Conservation (phyloP, 371 early-diverging fungal genomes). For the Cladochytrium tenue region DNA sequence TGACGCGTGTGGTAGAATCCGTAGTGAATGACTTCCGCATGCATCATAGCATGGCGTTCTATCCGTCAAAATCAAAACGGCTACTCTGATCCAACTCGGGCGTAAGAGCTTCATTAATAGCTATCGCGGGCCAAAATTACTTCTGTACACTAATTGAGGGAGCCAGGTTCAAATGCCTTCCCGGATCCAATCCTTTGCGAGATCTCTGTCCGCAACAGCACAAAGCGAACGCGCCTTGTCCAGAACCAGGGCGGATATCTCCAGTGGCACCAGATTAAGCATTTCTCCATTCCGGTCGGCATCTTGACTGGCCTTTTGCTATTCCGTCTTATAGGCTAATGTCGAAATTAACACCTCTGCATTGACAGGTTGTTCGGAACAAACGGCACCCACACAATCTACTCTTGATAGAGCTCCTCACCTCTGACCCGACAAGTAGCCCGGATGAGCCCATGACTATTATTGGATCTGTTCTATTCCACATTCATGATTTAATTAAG, state of each 20-base stretch:
- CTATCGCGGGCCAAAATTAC: too few relatives aligned
- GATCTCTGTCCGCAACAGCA: slow-evolving; percentile 22
- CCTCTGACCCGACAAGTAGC: slow-evolving; percentile 8
- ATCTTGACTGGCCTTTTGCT: too few relatives aligned
- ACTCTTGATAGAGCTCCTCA: slow-evolving; percentile 20
- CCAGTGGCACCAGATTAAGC: slow-evolving; percentile 36
- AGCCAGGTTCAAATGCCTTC: too few relatives aligned
- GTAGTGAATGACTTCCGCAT: too few relatives aligned
- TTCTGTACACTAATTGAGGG: too few relatives aligned
- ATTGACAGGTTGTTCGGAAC: slow-evolving; percentile 22
- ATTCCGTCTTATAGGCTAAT: too few relatives aligned
- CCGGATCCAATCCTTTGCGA: slow-evolving; percentile 1
- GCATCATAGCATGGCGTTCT: slow-evolving; percentile 23
- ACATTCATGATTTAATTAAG: slow-evolving; percentile 42
- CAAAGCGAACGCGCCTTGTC: slow-evolving; percentile 23
- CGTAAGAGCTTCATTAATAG: too few relatives aligned
- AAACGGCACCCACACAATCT: slow-evolving; percentile 34
- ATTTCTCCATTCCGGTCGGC: slow-evolving; percentile 31
- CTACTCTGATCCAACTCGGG: slow-evolving; percentile 18
- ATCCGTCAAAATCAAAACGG: slow-evolving; percentile 22
- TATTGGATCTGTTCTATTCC: slow-evolving; percentile 34
- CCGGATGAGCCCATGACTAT: background rate
- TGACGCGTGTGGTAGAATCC: too few relatives aligned
- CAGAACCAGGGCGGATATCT: slow-evolving; percentile 8
- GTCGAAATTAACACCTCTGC: background rate